Conservation (phyloP, 129 eudicot species). For the Escallonia herrerae region DNA sequence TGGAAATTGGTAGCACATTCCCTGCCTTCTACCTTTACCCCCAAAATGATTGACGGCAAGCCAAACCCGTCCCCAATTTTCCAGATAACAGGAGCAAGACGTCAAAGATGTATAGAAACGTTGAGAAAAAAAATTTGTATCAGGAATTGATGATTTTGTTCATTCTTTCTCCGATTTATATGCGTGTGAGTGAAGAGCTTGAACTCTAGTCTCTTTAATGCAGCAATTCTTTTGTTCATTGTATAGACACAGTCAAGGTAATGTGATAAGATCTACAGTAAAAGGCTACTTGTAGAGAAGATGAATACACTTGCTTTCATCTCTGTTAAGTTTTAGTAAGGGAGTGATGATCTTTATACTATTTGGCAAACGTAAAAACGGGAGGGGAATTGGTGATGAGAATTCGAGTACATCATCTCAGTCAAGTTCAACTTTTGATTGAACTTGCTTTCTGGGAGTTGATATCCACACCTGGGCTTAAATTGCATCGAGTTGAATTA, state of each 20-base stretch:
- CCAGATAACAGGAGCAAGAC: neutral
- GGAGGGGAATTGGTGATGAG: no score
- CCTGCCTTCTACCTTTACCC: conserved; percentile 4
- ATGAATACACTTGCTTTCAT: neutral
- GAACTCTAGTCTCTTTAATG: neutral
- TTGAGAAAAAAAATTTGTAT: neutral
- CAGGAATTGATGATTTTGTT: neutral
- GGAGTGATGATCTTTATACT: no score
- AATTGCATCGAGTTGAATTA: no score
- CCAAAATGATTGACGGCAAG: no score
- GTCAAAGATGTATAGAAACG: conserved; percentile 9
- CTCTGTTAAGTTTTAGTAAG: neutral
- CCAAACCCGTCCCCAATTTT: neutral
- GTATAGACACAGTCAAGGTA: neutral
- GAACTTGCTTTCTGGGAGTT: no score
- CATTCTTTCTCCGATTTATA: conserved; percentile 1
- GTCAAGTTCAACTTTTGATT: no score
- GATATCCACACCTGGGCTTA: no score
- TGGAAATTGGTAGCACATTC: neutral
- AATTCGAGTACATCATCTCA: no score
- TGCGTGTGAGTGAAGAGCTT: neutral
- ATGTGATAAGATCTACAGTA: no score
- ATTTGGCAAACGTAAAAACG: no score
- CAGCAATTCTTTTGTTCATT: conserved; percentile 5
- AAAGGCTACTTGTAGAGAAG: neutral